Base-by-base conservation (phyloP, 805 yeast genomes). In the Saturnispora serradocipensis region DNA sequence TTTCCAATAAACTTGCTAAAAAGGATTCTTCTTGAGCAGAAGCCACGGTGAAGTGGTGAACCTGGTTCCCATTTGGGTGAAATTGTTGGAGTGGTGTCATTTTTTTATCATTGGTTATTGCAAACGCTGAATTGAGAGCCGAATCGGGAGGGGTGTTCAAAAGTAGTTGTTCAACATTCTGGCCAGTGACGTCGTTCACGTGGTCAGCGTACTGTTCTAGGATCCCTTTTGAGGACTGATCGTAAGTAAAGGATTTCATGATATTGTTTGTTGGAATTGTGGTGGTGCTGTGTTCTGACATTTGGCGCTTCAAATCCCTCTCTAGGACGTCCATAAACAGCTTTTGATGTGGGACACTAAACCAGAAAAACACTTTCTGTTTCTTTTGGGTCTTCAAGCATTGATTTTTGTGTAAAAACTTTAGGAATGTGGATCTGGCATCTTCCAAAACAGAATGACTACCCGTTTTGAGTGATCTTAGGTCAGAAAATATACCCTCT, bases 341-440 rank as follows among this genome's bases (percentile, higher is more conserved):
- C 63, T 85, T 82, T 63, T 90, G 96, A 67, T 91, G 98, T 24
- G 93, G 93, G 9, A 93, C 97, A 62, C 90, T 85, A 66, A 86
- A 89, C 98, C 98, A 93, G 67, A 85, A 88, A 65, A 91, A 91
- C 43, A 91, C 97, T 63, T 93, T 91, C 65, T 91, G 99, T 62
- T 93, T 91, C 75, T 91, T 91, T 61, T 91, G 97, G 0, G 99
- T 91, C 59, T 96, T 76, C 25, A 91, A 73, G 64, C 98, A 91
- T 56, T 83, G 81, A 64, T 91, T 87, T 62, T 84, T 86, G 68
- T 86, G 88, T 27, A 91, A 71, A 61, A 91, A 89, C 56, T 84
- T 86, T 54, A 91, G 72, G 64, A 91, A 89, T 35, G 81, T 82
- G 0, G 96, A 87, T 63, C 86, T 81, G 15, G 98, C 96, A 45